Base-by-base conservation (phyloP, 2,329 filamentous ascomycete species). In the Ophiocordyceps australis region DNA sequence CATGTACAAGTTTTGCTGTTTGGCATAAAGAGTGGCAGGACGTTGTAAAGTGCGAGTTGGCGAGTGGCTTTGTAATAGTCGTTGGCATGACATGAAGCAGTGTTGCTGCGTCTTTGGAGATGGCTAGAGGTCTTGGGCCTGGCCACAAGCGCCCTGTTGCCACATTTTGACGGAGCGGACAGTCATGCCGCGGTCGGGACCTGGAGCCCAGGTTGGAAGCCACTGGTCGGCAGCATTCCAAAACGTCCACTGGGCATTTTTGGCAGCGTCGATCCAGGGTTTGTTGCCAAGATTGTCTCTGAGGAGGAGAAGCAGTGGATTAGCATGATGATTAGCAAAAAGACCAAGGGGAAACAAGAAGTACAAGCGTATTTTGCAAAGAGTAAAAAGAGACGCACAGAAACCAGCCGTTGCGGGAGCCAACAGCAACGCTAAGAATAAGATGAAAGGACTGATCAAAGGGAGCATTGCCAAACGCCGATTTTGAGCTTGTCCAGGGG, bases 381-480 rank as follows among this genome's bases (percentile, higher is more conserved):
- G 5, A 10, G 23, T 12, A 15, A 12, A 10, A 22, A 10, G 17
- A 6, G 13, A 41, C 48, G 35, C 38, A 52, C 44, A 40, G 36
- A 37, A 63, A 65, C 46, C 52, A 64, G 11, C 59, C 59, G 28
- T 58, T 62, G 6, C 41, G 54, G 20, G 47, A 43, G 3, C 61
- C 61, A 18, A 64, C 57, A 1, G 59, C 60, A 2, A 65, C 57
- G 34, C 61, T 61, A 15, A 65, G 38, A 19, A 64, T 55, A 11
- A 65, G 44, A 32, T 58, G 62, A 34, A 65, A 65, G 1, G 45
- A 36, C 35, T 62, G 52, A 37, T 65, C 60, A 37, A 65, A 65
- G 0, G 61, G 61, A 4, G 60, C 55, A 30, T 55, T 60, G 20
- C 41, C 39, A 6, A 40, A 45, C 6, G 43, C 42, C n/a, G 44